Evolutionary conservation across 2,329 filamentous ascomycete genomes (phyloP), one percentile per base, ranked within the genome.

Genomic region (Madurella fahalii): DNA sequence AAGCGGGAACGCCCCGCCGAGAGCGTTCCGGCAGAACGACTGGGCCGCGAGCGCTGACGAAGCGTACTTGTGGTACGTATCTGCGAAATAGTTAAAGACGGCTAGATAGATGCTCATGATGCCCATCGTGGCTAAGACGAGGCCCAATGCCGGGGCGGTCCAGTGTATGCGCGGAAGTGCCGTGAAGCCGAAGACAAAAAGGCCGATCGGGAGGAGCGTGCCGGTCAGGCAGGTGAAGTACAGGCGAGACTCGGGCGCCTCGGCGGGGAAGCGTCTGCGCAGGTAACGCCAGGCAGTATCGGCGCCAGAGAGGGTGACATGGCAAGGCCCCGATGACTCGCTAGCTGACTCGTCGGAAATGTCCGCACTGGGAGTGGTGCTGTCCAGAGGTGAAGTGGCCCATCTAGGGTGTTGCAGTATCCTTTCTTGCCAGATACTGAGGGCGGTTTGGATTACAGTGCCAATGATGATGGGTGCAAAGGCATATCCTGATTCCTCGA

Each of bases 41-140:
- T 96, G 90, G 1, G 91, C 90, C 0, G 92, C 92, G 5, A 96
- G 74, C 0, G 92, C 91, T 1, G 89, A 94, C 40, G 86, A 90
- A 0, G 92, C 90, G 64, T 93, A 96, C 2, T 81, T 77, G 66
- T 91, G 87, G 69, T 96, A 96, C 1, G 86, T 86, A 67, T 96
- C 92, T 17, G 91, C 90, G 1, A 96, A 78, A 63, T 95, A 96
- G 68, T 96, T 96, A 74, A 96, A 96, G 0, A 90, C 89, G 2
- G 91, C 86, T 1, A 96, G 79, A 66, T 95, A 95, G 37, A 96
- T 84, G 40, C 83, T 86, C 69, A 90, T 93, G 60, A 96, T 95
- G 30, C 92, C 87, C 76, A 93, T 88, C 0, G 88, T 93, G 0
- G 90, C 85, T 56, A 90, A 81, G 0, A 78, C 82, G 34, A 96